A percentile compares a stretch with the other conserved stretches of the same genome.
These are phyloP conservation scores for Fusarium beomiforme DNA, from an alignment of 2,329 filamentous ascomycete species.

Conservation along the genomic window DNA sequence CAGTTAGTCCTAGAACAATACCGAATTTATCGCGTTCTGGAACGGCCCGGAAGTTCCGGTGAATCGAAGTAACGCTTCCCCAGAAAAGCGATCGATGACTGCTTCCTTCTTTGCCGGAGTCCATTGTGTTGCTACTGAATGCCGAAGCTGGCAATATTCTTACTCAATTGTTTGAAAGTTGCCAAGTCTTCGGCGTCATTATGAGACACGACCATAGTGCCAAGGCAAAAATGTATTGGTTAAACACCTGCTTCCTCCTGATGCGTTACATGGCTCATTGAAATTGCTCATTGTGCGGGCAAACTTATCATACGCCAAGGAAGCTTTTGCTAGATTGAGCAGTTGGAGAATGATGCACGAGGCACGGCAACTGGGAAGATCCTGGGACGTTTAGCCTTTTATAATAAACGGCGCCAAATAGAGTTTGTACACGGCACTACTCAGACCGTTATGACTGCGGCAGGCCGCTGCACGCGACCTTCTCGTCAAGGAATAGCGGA, in stretches of 20 bases:
- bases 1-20: neutral
- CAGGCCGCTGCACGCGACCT: neutral
- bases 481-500: neutral
- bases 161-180: rapidly evolving
- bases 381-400: neutral
- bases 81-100: neutral
- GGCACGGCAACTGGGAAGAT: neutral
- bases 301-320: neutral
- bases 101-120: no score
- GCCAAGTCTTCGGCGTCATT: no score
- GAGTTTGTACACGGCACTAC: neutral
- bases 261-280: no score
- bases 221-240: no score
- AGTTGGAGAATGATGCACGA: neutral
- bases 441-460: neutral
- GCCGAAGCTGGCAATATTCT: no score
- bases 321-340: neutral
- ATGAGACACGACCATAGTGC: no score
- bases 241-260: no score
- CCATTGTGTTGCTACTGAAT: no score
- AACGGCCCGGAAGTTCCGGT: neutral
- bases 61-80: neutral
- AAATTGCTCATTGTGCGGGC: neutral
- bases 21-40: neutral
- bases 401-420: neutral